These are phyloP conservation scores for Rosa rugosa DNA, from an alignment of 306 rosid species.

Conservation along the genomic window DNA sequence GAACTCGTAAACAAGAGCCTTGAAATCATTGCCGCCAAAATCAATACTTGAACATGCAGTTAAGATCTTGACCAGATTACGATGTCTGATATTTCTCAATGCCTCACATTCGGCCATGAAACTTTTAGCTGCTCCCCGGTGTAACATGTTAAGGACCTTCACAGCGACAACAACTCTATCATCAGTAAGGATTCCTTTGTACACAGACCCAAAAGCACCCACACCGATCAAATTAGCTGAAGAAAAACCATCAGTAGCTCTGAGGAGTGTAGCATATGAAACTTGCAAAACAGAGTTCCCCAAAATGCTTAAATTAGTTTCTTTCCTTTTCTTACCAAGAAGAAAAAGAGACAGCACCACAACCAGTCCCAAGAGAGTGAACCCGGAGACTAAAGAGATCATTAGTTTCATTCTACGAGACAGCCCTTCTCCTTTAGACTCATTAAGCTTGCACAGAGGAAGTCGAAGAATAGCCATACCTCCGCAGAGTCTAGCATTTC, in stretches of 20 bases:
- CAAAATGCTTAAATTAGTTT: not conserved
- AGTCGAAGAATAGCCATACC: not conserved
- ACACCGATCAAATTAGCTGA: not conserved
- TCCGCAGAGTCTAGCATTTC: not conserved
- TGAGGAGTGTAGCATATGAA: not conserved
- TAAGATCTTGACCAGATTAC: not conserved
- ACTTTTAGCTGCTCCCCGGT: not conserved
- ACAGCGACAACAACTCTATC: not conserved
- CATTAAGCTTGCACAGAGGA: not conserved
- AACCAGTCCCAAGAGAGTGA: not conserved
- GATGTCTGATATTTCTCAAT: not conserved
- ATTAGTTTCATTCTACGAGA: not conserved
- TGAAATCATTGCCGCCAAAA: not conserved
- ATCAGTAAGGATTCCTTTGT: not conserved
- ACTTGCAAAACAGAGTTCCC: not conserved
- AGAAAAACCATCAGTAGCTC: not conserved
- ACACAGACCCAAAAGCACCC: not conserved
- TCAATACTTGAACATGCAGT: slow-evolving; percentile 2
- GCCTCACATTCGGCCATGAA: not conserved
- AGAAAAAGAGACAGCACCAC: not conserved
- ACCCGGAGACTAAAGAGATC: not conserved
- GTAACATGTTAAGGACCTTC: not conserved
- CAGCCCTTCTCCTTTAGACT: not conserved
- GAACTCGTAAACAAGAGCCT: not conserved
- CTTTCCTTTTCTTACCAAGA: not conserved